phyloP scores from a whole-genome alignment of 2,329 filamentous ascomycete species.

The Paraconiothyrium brasiliense region DNA sequence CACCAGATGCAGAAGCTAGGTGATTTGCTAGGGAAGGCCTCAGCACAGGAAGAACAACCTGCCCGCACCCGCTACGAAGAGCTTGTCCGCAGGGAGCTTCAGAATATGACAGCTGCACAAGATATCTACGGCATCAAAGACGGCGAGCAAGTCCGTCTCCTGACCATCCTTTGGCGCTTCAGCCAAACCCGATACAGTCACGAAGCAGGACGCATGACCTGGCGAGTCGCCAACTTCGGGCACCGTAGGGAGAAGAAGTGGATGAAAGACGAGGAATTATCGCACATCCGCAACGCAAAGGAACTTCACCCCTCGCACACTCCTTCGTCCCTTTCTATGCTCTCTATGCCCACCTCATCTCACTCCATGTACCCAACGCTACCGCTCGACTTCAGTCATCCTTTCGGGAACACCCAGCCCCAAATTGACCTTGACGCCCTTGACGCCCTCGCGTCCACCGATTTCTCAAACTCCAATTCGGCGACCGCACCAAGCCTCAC shows the following conservation, averaged over 20 bases:
- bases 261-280: slow-evolving; percentile 27
- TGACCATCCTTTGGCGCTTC: slow-evolving; percentile 53
- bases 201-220: slow-evolving; percentile 44
- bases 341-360: slow-evolving; percentile 10
- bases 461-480: slow-evolving; percentile 34
- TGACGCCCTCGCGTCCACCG: slow-evolving; percentile 25
- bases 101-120: slow-evolving; percentile 53
- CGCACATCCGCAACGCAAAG: slow-evolving; percentile 20
- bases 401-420: slow-evolving; percentile 29
- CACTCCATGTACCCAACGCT: slow-evolving; percentile 30
- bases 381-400: slow-evolving; percentile 28
- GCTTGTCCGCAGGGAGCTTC: slow-evolving; percentile 42
- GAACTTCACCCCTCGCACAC: slow-evolving; percentile 7
- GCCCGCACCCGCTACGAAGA: slow-evolving; percentile 32
- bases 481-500: slow-evolving; percentile 33
- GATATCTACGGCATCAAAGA: slow-evolving; percentile 51
- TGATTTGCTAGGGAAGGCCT: slow-evolving; percentile 23
- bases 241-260: slow-evolving; percentile 22
- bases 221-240: slow-evolving; percentile 44
- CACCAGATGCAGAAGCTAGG: slow-evolving; percentile 45
- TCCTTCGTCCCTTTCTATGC: background rate
- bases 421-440: slow-evolving; percentile 41
- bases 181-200: slow-evolving; percentile 37
- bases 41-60: slow-evolving; percentile 24
- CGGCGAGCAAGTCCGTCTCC: slow-evolving; percentile 36